Base-by-base conservation (phyloP, 2,329 filamentous ascomycete species). In the Fusarium sp. region DNA sequence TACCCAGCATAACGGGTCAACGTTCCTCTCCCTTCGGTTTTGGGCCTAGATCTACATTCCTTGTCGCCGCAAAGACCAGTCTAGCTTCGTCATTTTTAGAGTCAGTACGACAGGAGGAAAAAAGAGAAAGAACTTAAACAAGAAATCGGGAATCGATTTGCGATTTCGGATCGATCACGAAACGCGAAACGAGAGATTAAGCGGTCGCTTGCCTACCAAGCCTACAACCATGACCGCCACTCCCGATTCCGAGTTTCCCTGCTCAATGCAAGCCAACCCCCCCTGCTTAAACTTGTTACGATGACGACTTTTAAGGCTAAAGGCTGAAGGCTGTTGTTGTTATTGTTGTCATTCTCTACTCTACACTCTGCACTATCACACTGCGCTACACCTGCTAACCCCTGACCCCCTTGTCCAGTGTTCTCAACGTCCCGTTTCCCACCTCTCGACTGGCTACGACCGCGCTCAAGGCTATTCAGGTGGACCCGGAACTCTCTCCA, bases 401-500 rank as follows among this genome's bases (percentile, higher is more conserved):
- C 45, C 35, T 75, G 63, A 14, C 50, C 71, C 58, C 55, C 56
- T 52, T 45, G 56, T 49, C 67, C 75, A 94, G 92, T 74, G 88
- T 86, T 62, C 86, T 97, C 66, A 84, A 89, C 72, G 85, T 96
- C 61, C 95, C 96, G 44, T 91, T 98, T 76, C 94, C 94, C 20
- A 92, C 90, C 40, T 78, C 89, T 35, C 90, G 92, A 65, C 89
- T 97, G 46, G 94, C 95, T 52, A 85, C 84, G 46, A 89, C 91
- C 47, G 94, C 95, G 43, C 85, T 92, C 35, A 86, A 87, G 71
- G 88, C 93, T 39, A 86, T 98, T 43, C 84, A 90, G 60, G 94
- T 98, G 71, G 96, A 99, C 80, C 86, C 90, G 65, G 96, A 99
- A 78, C 86, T 98, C 49, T 98, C 95, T 2, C 88, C 92, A 15